Evolutionary conservation across 2,329 filamentous ascomycete species (phyloP).

Genomic region (Dactylellina leptospora): DNA sequence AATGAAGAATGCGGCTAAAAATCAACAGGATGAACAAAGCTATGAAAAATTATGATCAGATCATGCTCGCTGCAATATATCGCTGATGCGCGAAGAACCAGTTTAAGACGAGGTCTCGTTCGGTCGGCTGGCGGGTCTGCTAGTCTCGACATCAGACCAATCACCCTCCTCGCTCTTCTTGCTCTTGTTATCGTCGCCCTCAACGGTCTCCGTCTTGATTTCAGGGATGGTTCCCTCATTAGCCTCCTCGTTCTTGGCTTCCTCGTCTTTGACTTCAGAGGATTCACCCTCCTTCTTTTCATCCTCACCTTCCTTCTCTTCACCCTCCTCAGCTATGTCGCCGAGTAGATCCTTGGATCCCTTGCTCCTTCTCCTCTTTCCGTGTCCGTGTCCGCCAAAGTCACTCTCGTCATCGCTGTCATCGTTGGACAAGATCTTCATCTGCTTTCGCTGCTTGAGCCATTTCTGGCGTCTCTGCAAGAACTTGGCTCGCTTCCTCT

Average conservation of each 20-base stretch:
- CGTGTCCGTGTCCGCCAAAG: conserved; percentile 15
- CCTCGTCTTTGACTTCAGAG: too few relatives aligned
- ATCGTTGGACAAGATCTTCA: conserved; percentile 41
- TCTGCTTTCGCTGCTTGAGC: conserved; percentile 55
- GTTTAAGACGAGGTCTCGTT: conserved; percentile 33
- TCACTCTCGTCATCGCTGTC: conserved; percentile 53
- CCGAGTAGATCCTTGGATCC: conserved; percentile 45
- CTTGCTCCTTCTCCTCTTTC: conserved; percentile 40
- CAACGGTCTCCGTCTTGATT: conserved; percentile 33
- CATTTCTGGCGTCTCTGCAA: conserved; percentile 55
- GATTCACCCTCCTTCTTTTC: conserved; percentile 16
- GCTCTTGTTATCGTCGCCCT: conserved; percentile 51
- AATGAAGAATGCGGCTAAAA: not conserved
- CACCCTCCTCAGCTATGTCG: conserved; percentile 49
- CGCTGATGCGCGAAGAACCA: not conserved
- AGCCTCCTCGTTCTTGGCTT: not conserved
- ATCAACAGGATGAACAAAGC: not conserved
- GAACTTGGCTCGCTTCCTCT: conserved; percentile 56
- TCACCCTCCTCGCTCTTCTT: conserved; percentile 53
- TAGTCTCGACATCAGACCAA: conserved; percentile 53
- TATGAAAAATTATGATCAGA: not conserved
- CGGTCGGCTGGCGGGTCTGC: conserved; percentile 50
- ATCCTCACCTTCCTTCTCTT: conserved; percentile 40
- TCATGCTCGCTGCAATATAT: not conserved
- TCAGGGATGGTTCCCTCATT: not conserved